Base-by-base conservation (phyloP, 371 early-diverging fungal species). In the Umbelopsis sp. region DNA sequence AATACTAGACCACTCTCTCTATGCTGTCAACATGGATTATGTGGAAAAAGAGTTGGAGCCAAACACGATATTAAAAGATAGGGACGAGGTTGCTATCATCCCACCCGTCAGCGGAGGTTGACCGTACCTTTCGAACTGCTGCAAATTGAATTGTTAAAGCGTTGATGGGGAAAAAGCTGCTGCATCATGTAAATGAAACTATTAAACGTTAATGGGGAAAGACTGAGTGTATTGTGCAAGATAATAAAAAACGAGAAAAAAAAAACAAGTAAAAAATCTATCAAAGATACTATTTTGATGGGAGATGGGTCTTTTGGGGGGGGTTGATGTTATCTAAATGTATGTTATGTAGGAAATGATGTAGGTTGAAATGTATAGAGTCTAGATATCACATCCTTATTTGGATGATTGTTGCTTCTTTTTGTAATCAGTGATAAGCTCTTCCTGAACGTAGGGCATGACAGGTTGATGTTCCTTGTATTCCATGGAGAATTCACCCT, bases 401-500 rank as follows among this genome's bases (percentile, higher is more conserved):
- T 57, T 57, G 18, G 57, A 35, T 57, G 32, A 38, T n/a, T 57
- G 57, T 35, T 57, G 57, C 69, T 76, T 81, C 76, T 89, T 89
- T 74, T 89, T 84, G 81, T 93, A 91, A 69, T 93, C 97, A 71
- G 91, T 87, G 74, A 97, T 89, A 72, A 98, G 85, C 68, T 93
- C 87, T 69, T 90, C 87, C 78, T 98, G 98, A 12, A 94, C 90
- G 67, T 88, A 81, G 16, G 92, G 82, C 63, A 85, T 74, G 38
- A 97, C 98, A 41, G 95, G 89, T 64, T 84, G 82, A 80, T 99
- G 97, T 51, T 87, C 82, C 83, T 92, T 90, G 86, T 97, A 97
- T 84, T 96, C 97, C 99, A 99, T 99, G 64, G 93, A 83, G 85
- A 97, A 99, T 84, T 98, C 98, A 63, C 99, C 99, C 89, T 98